phyloP scores from a whole-genome alignment of 2,329 filamentous ascomycete genomes.

The Alternaria dauci region DNA sequence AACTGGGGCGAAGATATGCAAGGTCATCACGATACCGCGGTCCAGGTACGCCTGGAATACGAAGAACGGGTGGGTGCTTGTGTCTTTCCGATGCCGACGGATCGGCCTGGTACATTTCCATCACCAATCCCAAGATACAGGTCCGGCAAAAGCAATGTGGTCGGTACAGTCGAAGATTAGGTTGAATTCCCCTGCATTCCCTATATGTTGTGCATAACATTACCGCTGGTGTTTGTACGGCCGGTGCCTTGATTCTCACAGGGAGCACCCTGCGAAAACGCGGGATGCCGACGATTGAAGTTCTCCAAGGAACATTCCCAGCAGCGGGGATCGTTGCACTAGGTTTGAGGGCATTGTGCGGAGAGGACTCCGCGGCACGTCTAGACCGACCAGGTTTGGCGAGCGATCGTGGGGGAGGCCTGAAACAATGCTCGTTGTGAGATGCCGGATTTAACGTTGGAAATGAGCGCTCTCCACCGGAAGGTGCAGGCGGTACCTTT shows the following conservation, averaged over 20 bases:
- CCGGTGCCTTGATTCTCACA: neutral
- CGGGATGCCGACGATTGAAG: neutral
- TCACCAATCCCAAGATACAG: neutral
- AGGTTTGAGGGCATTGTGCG: conserved; percentile 8
- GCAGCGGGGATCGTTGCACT: neutral
- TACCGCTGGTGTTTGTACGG: neutral
- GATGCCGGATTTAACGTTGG: neutral
- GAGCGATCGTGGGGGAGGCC: conserved; percentile 12
- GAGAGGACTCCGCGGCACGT: neutral
- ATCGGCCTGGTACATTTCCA: neutral
- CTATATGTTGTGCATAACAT: conserved; percentile 4
- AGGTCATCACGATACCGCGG: conserved; percentile 4
- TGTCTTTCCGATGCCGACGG: conserved; percentile 1
- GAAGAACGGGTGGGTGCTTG: neutral
- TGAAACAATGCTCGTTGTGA: conserved; percentile 7
- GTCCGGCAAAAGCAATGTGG: neutral
- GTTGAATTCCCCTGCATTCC: neutral
- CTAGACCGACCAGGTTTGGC: conserved; percentile 10
- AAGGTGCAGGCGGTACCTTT: neutral
- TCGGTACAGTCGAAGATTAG: neutral
- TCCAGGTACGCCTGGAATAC: conserved; percentile 6
- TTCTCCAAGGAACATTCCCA: neutral
- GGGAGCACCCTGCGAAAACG: neutral
- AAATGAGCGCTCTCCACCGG: neutral
- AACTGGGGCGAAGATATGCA: conserved; percentile 13